Base-by-base conservation (phyloP, 176 grass and related monocot species). In the Pontederia paniculata region DNA sequence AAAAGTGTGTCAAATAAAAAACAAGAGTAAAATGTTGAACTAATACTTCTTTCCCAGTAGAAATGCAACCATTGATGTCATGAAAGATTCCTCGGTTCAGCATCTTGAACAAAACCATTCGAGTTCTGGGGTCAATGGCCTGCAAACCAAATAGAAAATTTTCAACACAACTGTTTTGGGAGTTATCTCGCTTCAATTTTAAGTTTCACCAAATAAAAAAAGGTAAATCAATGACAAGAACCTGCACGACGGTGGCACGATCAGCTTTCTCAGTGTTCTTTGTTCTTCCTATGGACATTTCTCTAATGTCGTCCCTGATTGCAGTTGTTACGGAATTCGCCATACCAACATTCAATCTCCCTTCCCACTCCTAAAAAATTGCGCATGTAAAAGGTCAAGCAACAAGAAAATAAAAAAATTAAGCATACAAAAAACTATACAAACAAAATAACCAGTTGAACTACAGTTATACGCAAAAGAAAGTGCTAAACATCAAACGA, bases 51-150 rank as follows among this genome's bases (percentile, higher is more conserved):
- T 97, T 97, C 54, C 93, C 86, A 23, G 93, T 97, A 79, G 93
- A 97, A 74, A 97, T 88, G 69, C 93, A 97, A 17, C 93, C 93
- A 84, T 97, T 90, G 60, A 97, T 97, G 21, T 88, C 74, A 69
- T 88, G 70, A 68, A 97, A 90, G 52, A 78, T 48, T 50, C 93
- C 83, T 53, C 86, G 80, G 55, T 97, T 97, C 48, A 97, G 65
- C 93, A 97, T 97, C 64, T 90, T 97, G 68, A 88, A 97, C 52
- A 97, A 68, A 81, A 90, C 86, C 86, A 97, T 84, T 44, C 93
- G 83, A 43, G 93, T 97, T 80, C 86, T 88, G 55, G 83, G 86
- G 25, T 97, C 93, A 79, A 97, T 88, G 56, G 93, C 93, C 93
- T 97, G 84, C 61, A 74, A 65, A 59, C 45, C 20, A 52, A 13